phyloP scores from a whole-genome alignment of 306 rosid genomes.

The Casuarina glauca region DNA sequence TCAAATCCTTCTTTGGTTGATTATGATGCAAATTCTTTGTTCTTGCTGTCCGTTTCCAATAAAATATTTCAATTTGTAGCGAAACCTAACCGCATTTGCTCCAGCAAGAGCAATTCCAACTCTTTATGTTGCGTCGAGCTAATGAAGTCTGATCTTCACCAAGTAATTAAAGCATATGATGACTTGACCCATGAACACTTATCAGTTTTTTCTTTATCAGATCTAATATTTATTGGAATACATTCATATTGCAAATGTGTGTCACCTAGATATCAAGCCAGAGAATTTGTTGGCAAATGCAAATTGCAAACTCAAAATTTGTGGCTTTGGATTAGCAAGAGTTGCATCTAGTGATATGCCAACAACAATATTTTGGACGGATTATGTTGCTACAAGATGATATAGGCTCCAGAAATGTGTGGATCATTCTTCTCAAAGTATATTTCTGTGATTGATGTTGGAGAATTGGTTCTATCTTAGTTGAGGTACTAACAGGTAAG shows the following conservation, averaged over 20 bases:
- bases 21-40: slow-evolving; percentile 52
- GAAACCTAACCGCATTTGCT: slow-evolving; percentile 39
- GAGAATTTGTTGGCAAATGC: slow-evolving; percentile 96
- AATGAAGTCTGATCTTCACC: slow-evolving; percentile 98
- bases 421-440: slow-evolving; percentile 94
- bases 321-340: slow-evolving; percentile 96
- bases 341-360: slow-evolving; percentile 88
- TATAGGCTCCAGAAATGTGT: slow-evolving; percentile 97
- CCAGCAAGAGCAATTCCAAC: slow-evolving; percentile 30
- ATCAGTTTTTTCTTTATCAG: slow-evolving; percentile 93
- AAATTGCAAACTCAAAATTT: slow-evolving; percentile 92
- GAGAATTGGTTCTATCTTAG: slow-evolving; percentile 98
- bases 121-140: slow-evolving; percentile 95
- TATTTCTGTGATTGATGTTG: slow-evolving; percentile 94
- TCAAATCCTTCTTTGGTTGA: slow-evolving; percentile 73
- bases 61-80: slow-evolving; percentile 24
- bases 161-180: slow-evolving; percentile 96
- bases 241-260: slow-evolving; percentile 95
- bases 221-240: slow-evolving; percentile 87
- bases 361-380: slow-evolving; percentile 96
- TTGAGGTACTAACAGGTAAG: slow-evolving; percentile 89
- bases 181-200: slow-evolving; percentile 92
- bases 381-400: slow-evolving; percentile 98
- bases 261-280: slow-evolving; percentile 94
- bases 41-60: slow-evolving; percentile 15